Evolutionary conservation across 345 rosid species (phyloP), one percentile per base, ranked within the genome.

Genomic region (Camelina sativa): DNA sequence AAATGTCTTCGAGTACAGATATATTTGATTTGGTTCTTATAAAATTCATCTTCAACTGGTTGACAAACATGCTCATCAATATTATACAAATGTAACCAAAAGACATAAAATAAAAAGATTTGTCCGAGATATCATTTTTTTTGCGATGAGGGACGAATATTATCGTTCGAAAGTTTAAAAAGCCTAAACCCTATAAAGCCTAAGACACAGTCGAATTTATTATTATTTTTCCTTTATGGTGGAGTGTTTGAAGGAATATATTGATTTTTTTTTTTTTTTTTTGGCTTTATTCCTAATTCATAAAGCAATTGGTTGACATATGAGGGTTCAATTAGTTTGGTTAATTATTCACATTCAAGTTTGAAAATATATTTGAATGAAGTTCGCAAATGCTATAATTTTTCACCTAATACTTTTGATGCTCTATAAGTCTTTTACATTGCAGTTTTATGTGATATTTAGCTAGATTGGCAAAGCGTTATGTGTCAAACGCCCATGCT

Each of bases 141-240:
- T 32, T 51, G 50, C 38, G 56, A 34, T 22, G 60, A 23, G 74
- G 43, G 50, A 38, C 59, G 75, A 76, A 69, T 76, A 69, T 62
- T 44, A 71, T 40, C 71, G 69, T 44, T 68, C 57, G 32, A 69
- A 69, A 76, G 52, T 54, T 54, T 4, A 69, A 37, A 69, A 76
- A 76, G 69, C 58, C 64, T 68, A 68, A 61, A 62, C 79, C 79
- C 79, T 76, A 76, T 61, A 61, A 76, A 77, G 80, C 67, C 61
- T 71, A 65, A 52, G 12, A 6, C 32, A 3, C 16, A 32, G 59
- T 28, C 11, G 5, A 77, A 40, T 70, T 56, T 37, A 56, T 38
- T 71, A 65, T 34, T 69, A 62, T 22, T 59, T 1, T 71, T 30
- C 9, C 28, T 7, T 34, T 2, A 41, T 53, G 40, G 69, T 51